Evolutionary conservation across 768 basidiomycete genomes (phyloP).

Genomic region (Exsudoporus frostii): DNA sequence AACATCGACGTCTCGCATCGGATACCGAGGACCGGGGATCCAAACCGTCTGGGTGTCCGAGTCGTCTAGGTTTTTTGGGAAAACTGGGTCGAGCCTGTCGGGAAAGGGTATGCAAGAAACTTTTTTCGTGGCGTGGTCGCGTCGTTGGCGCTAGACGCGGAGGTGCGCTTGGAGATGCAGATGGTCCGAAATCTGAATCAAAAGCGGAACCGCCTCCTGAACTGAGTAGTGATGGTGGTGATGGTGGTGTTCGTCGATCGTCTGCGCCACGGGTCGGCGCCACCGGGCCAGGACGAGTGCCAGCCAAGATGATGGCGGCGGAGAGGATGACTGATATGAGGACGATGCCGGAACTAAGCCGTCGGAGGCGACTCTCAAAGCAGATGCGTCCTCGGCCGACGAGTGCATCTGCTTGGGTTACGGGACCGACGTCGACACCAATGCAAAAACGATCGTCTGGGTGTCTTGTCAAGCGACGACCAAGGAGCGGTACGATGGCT

Average conservation of each 20-base stretch:
- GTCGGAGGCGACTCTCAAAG: background rate
- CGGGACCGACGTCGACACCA: slow-evolving; percentile 3
- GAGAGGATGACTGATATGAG: background rate
- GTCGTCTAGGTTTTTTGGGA: background rate
- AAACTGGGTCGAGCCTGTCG: slow-evolving; percentile 4
- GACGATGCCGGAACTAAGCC: background rate
- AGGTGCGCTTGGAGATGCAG: background rate
- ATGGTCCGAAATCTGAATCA: background rate
- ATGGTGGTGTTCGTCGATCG: background rate
- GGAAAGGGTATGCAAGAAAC: background rate
- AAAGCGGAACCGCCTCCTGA: background rate
- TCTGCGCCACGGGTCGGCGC: slow-evolving; percentile 13
- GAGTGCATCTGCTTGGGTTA: background rate
- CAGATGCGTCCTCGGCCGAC: background rate
- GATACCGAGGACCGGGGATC: background rate
- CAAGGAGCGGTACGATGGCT: background rate
- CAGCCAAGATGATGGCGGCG: background rate
- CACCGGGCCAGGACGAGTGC: slow-evolving; percentile 6
- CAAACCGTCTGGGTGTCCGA: background rate
- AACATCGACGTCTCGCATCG: background rate
- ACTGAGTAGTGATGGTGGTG: background rate
- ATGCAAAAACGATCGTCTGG: background rate
- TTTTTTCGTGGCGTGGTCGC: slow-evolving; percentile 14
- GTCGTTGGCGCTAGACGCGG: background rate
- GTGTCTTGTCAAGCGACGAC: slow-evolving; percentile 11